A percentile compares a stretch with the other conserved stretches of the same genome.
Evolutionary conservation across 2,329 filamentous ascomycete species (phyloP).

Genomic region (Penicillium capsulatum): DNA sequence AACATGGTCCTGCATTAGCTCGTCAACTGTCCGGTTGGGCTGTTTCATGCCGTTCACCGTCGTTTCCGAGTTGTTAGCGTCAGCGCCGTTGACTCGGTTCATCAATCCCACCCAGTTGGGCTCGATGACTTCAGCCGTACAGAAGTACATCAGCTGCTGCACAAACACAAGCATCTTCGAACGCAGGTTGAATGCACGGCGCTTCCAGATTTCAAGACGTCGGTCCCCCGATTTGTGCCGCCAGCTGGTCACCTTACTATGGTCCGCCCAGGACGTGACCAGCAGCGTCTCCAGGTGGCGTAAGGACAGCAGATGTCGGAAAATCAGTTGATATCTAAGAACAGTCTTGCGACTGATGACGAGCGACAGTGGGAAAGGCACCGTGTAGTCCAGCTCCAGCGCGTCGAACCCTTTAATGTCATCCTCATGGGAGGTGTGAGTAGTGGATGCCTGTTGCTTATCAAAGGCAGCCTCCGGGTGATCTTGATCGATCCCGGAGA

Average conservation of each 20-base stretch:
- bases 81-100: slow-evolving; percentile 67
- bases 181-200: slow-evolving; percentile 82
- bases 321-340: slow-evolving; percentile 93
- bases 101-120: slow-evolving; percentile 95
- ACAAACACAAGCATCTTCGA: slow-evolving; percentile 96
- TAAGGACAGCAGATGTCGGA: slow-evolving; percentile 86
- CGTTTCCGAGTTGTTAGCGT: slow-evolving; percentile 39
- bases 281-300: slow-evolving; percentile 85
- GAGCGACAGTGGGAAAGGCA: slow-evolving; percentile 91
- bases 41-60: slow-evolving; percentile 42
- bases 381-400: slow-evolving; percentile 85
- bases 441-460: slow-evolving; percentile 67
- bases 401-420: slow-evolving; percentile 88
- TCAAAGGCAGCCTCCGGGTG: slow-evolving; percentile 59
- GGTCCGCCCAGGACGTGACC: slow-evolving; percentile 82
- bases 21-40: slow-evolving; percentile 80
- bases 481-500: slow-evolving; percentile 90
- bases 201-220: slow-evolving; percentile 84
- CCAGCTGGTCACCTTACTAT: slow-evolving; percentile 78
- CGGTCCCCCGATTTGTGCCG: slow-evolving; percentile 69
- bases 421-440: slow-evolving; percentile 66
- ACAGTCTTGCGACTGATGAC: slow-evolving; percentile 95
- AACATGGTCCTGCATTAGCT: slow-evolving; percentile 98
- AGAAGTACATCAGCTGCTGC: slow-evolving; percentile 94
- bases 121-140: slow-evolving; percentile 93